Conservation (phyloP, 352 stramenopile species). For the Phytophthora citrophthora region DNA sequence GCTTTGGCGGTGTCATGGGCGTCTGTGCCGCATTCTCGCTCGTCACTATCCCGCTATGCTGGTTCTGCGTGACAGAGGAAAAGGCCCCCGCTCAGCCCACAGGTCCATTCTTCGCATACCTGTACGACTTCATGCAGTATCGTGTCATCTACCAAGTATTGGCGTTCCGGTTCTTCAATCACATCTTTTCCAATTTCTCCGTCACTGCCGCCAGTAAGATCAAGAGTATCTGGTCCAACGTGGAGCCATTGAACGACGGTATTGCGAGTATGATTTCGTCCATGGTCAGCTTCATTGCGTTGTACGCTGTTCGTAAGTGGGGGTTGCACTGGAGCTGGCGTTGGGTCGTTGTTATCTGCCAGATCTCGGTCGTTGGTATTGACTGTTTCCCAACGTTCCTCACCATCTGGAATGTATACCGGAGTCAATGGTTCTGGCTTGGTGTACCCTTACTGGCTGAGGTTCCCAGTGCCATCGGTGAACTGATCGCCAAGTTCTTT, state of each 20-base stretch:
- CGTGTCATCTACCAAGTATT: constrained; percentile 45
- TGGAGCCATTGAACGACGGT: constrained; percentile 33
- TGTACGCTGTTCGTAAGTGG: constrained; percentile 46
- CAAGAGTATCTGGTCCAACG: constrained; percentile 39
- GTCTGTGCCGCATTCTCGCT: constrained; percentile 36
- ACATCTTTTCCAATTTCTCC: constrained; percentile 41
- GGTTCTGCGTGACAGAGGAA: constrained; percentile 49
- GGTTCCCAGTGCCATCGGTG: constrained; percentile 39
- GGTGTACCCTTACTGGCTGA: constrained; percentile 53
- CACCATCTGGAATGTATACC: constrained; percentile 59
- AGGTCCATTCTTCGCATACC: constrained; percentile 17
- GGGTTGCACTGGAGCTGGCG: constrained; percentile 64
- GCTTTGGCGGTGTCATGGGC: constrained; percentile 47
- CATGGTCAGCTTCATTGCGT: constrained; percentile 35
- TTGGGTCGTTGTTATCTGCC: constrained; percentile 39
- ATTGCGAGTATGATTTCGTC: constrained; percentile 33
- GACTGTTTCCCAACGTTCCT: constrained; percentile 52
- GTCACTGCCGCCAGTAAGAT: constrained; percentile 35
- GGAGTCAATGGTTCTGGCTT: constrained; percentile 66
- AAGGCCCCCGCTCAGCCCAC: constrained; percentile 18
- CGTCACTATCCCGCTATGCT: constrained; percentile 35
- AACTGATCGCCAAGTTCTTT: constrained; percentile 44
- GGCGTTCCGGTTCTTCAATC: constrained; percentile 42
- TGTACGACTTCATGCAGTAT: constrained; percentile 50
- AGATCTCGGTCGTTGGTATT: constrained; percentile 15